phyloP scores from a whole-genome alignment of 192 early-diverging fungal genomes.

The Entomortierella parvispora region DNA sequence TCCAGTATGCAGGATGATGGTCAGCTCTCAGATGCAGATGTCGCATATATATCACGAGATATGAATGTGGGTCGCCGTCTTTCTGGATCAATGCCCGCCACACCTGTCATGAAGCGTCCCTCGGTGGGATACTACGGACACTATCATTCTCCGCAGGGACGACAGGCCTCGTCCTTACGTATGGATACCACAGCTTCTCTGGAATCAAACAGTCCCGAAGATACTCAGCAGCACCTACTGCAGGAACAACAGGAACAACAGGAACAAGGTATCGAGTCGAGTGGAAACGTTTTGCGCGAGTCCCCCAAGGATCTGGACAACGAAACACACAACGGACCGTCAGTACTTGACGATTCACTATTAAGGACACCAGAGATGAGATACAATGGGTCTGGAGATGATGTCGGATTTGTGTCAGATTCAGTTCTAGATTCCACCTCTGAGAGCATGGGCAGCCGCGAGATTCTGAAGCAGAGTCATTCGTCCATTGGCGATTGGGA shows the following conservation, averaged over 20 bases:
- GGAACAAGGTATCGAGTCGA: neutral
- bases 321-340: neutral
- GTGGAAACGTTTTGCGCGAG: neutral
- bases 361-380: neutral
- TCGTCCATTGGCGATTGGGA: constrained; percentile 16
- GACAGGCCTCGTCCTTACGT: constrained; percentile 23
- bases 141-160: neutral
- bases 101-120: constrained; percentile 18
- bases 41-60: constrained; percentile 45
- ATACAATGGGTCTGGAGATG: constrained; percentile 11
- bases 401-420: constrained; percentile 35
- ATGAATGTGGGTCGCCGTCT: constrained; percentile 38
- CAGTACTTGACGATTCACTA: neutral
- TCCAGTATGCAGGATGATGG: constrained; percentile 30
- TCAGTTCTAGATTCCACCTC: constrained; percentile 33
- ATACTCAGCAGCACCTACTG: neutral
- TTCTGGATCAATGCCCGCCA: constrained; percentile 12
- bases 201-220: constrained; percentile 19
- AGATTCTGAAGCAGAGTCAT: neutral
- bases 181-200: constrained; percentile 27
- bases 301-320: neutral
- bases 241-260: neutral
- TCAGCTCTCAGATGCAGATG: constrained; percentile 47
- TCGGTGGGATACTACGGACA: constrained; percentile 17
- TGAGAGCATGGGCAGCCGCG: constrained; percentile 2